These are phyloP conservation scores for Phoma sp. DNA, from an alignment of 2,329 filamentous ascomycete species.

Conservation along the genomic window DNA sequence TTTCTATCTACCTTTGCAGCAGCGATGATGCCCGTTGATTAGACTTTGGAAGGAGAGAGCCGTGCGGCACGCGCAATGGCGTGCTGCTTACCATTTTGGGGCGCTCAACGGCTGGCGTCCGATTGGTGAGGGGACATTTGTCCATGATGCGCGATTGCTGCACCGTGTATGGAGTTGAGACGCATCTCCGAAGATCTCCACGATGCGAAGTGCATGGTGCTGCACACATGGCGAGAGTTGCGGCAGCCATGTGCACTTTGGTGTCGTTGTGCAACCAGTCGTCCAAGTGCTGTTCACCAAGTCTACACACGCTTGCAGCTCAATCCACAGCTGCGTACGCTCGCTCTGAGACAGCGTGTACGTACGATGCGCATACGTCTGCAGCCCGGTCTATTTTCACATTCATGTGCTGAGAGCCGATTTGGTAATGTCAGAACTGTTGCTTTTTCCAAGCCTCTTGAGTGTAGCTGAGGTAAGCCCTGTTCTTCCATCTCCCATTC, in stretches of 20 bases:
- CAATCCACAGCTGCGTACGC: background rate
- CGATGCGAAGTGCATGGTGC: background rate
- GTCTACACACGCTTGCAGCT: background rate
- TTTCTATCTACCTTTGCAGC: conserved; percentile 7
- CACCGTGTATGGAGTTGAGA: background rate
- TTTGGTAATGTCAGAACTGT: background rate
- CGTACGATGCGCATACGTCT: background rate
- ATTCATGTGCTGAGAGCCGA: too few species aligned
- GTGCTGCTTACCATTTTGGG: conserved; percentile 6
- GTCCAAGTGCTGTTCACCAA: background rate
- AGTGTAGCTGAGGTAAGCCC: background rate
- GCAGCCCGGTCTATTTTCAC: background rate
- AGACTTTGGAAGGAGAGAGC: background rate
- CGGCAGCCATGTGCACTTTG: background rate
- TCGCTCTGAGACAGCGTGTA: background rate
- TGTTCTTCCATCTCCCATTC: conserved; percentile 2
- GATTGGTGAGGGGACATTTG: conserved; percentile 2
- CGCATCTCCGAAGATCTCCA: background rate
- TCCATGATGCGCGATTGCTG: background rate
- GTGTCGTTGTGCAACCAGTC: background rate
- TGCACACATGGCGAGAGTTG: background rate
- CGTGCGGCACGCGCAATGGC: background rate
- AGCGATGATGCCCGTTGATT: conserved; percentile 17
- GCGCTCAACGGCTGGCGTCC: background rate
- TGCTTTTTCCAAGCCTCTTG: background rate